Conservation (phyloP, 2,329 filamentous ascomycete genomes). For the Ophiocordyceps robertsii region DNA sequence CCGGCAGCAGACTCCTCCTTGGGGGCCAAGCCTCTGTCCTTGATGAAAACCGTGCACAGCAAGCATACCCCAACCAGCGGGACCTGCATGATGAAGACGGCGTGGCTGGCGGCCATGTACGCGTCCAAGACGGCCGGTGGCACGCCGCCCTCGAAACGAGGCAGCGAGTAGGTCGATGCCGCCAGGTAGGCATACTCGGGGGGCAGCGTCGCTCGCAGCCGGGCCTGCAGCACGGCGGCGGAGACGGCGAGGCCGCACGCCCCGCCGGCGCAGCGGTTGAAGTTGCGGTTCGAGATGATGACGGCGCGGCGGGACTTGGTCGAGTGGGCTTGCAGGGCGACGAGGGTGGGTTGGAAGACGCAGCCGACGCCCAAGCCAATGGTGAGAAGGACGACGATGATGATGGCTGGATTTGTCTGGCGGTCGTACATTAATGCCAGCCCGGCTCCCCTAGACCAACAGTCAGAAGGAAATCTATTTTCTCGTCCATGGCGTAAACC, state of each 20-base stretch:
- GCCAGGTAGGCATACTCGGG: slow-evolving; percentile 11
- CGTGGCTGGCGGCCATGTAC: slow-evolving; percentile 38
- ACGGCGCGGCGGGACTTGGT: slow-evolving; percentile 44
- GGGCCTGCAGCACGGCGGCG: slow-evolving; percentile 30
- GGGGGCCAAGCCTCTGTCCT: slow-evolving; percentile 30
- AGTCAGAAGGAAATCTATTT: not conserved
- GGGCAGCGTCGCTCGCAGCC: slow-evolving; percentile 13
- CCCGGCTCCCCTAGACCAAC: not conserved
- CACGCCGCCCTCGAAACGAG: slow-evolving; percentile 5
- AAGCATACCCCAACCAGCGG: slow-evolving; percentile 21
- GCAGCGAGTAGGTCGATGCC: slow-evolving; percentile 14
- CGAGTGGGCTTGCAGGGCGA: slow-evolving; percentile 38
- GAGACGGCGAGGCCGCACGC: slow-evolving; percentile 43
- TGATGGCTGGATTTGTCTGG: slow-evolving; percentile 28
- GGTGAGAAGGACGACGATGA: slow-evolving; percentile 30
- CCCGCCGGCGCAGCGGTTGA: slow-evolving; percentile 43
- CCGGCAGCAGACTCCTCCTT: slow-evolving; percentile 1
- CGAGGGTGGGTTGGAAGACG: slow-evolving; percentile 29
- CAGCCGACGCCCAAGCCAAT: slow-evolving; percentile 23
- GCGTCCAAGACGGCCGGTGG: slow-evolving; percentile 15
- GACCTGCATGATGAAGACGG: slow-evolving; percentile 43
- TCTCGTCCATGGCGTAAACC: slow-evolving; percentile 32
- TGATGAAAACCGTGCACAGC: slow-evolving; percentile 25
- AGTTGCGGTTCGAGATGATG: slow-evolving; percentile 49
- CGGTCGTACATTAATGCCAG: slow-evolving; percentile 35